Percentiles rank a stretch among this genome's conserved stretches.
phyloP scores from a whole-genome alignment of 2,329 filamentous ascomycete genomes.

The Ophiostoma montium region DNA sequence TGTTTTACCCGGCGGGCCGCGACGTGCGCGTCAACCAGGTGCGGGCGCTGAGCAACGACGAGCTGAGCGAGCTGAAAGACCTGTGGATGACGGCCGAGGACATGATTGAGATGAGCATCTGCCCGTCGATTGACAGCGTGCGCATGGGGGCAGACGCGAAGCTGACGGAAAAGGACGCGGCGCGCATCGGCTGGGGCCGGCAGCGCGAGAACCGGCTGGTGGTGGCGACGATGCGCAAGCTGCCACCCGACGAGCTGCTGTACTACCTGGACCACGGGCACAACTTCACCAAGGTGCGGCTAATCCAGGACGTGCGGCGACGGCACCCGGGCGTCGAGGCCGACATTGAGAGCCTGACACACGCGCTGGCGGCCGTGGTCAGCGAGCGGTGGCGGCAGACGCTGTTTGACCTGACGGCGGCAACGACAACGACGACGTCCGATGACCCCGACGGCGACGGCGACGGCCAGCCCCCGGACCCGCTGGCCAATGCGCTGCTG shows the following conservation, averaged over 20 bases:
- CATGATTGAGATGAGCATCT: constrained; percentile 31
- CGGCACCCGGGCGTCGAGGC: constrained; percentile 28
- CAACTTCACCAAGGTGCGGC: constrained; percentile 29
- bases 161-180: constrained; percentile 14
- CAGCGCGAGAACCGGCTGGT: constrained; percentile 18
- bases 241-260: constrained; percentile 35
- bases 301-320: constrained; percentile 28
- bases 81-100: constrained; percentile 30
- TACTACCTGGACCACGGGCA: constrained; percentile 33
- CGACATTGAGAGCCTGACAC: constrained; percentile 29
- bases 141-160: constrained; percentile 17
- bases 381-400: constrained; percentile 12
- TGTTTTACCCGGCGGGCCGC: constrained; percentile 11
- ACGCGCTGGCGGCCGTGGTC: constrained; percentile 13
- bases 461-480: background rate
- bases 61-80: constrained; percentile 32
- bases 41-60: constrained; percentile 27
- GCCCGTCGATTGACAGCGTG: constrained; percentile 28
- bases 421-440: background rate
- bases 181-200: constrained; percentile 19
- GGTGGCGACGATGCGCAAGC: constrained; percentile 29
- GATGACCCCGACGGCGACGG: too few species aligned
- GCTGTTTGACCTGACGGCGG: constrained; percentile 3
- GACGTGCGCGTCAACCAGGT: constrained; percentile 30
- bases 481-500: background rate